Conservation (phyloP, 345 rosid genomes). For the Eutrema heterophyllum region DNA sequence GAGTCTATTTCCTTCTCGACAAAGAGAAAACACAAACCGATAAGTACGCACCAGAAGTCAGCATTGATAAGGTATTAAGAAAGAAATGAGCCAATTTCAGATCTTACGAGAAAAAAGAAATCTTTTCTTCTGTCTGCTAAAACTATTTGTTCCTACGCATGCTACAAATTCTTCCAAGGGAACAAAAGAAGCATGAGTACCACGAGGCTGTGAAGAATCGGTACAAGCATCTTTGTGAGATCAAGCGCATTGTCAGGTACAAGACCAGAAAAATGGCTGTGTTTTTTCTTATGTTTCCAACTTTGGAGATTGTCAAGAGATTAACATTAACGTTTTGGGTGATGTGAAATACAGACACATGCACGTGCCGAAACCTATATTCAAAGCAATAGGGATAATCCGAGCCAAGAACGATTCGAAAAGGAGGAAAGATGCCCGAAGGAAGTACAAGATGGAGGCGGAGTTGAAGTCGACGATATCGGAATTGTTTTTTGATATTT, state of each 20-base stretch:
- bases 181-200: slow-evolving; percentile 84
- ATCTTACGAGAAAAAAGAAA: not conserved
- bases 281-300: not conserved
- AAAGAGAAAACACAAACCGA: slow-evolving; percentile 72
- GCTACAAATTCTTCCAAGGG: too few relatives aligned
- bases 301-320: not conserved
- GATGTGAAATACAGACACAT: too few relatives aligned
- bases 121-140: not conserved
- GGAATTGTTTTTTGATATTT: too few relatives aligned
- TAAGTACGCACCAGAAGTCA: slow-evolving; percentile 76
- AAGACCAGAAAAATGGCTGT: not conserved
- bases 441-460: too few relatives aligned
- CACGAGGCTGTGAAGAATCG: slow-evolving; percentile 79
- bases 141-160: slow-evolving; percentile 31
- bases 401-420: too few relatives aligned
- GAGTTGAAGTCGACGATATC: too few relatives aligned
- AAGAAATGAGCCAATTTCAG: not conserved
- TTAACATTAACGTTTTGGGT: too few relatives aligned
- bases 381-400: too few relatives aligned
- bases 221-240: slow-evolving; percentile 83
- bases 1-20: slow-evolving; percentile 74
- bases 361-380: too few relatives aligned
- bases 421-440: too few relatives aligned
- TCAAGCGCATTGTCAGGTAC: slow-evolving; percentile 88
- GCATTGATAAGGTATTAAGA: slow-evolving; percentile 73